Base-by-base conservation (phyloP, 192 early-diverging fungal species). In the Mortierella claussenii region DNA sequence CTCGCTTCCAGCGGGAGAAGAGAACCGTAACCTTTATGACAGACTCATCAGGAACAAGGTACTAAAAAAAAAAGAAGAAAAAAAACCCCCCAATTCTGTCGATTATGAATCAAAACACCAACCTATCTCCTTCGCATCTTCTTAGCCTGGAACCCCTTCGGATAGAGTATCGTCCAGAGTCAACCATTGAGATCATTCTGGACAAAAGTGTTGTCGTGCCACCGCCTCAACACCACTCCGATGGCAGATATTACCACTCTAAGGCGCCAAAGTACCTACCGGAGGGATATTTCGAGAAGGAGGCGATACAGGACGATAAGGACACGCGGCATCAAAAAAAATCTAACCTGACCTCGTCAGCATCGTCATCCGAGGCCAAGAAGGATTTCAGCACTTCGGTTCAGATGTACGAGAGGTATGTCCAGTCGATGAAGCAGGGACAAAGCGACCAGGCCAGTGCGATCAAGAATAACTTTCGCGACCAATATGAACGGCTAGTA, bases 391-490 rank as follows among this genome's bases (percentile, higher is more conserved):
- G 53, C 6, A 37, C n/a, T 3, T 66, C 64, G 13, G 43, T 56
- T 21, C 18, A 18, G 10, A 5, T 48, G 4, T 66, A 55, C 28
- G 64, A 66, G 18, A 48, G 12, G 3, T 57, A 47, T 32, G 0
- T 57, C 2, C 44, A 50, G 4, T 34, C 45, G 10, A 50, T 68
- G 20, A 13, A 40, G 18, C 28, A 21, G 3, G 55, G 55, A 21
- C 34, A 57, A 18, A 51, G 28, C 18, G 47, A 42, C 7, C 46
- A 68, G 30, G 55, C 65, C 13, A 58, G 31, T 26, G 17, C 23
- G 21, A 28, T 49, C 13, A 10, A 27, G 27, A 30, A 68, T 24
- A 51, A 68, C 48, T 68, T 58, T 50, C 54, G 30, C 20, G 26
- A 50, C 10, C 43, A 68, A 8, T 32, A 42, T 17, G 21, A 44